Base-by-base conservation (phyloP, 1,284 basidiomycete species). In the Ganoderma leucocontextum region DNA sequence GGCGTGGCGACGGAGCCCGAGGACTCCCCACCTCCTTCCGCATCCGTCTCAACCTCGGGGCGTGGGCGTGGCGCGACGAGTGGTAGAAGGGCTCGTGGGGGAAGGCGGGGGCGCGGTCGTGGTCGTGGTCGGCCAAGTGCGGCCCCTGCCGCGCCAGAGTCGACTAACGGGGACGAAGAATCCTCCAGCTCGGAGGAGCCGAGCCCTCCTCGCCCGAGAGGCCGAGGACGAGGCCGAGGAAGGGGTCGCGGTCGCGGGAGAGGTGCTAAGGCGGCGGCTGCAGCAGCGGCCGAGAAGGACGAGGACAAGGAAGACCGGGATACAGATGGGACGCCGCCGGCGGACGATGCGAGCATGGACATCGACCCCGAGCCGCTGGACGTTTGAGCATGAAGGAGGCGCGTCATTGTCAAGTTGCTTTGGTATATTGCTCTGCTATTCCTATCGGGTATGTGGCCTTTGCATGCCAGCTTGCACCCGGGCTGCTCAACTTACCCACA, bases 221-320 rank as follows among this genome's bases (percentile, higher is more conserved):
- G 68, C 1, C 69, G 73, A 41, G 75, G 74, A 2, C 67, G 76
- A 29, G 75, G 75, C 12, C 67, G 73, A 1, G 74, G 74, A 2
- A 69, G 76, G 41, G 73, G 73, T 8, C 72, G 76, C 0, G 73
- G 71, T 5, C 61, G 68, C 70, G 3, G 73, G 69, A 2, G 69
- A 75, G 38, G 73, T 72, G 10, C 71, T 73, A 9, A 72, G 69
- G 8, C 62, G 63, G 36, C 57, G 42, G 19, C 22, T 67, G 44
- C 72, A 68, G 60, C 65, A 63, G 15, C 67, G 65, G 63, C n/a
- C 15, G 57, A 62, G 4, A 33, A 62, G 42, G 65, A 68, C 15
- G 47, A 58, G 19, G 61, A 62, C 7, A 67, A 61, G 42, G 59
- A 60, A 68, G 71, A 70, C 8, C 60, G 64, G 39, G 73, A 76